These are phyloP conservation scores for Vanilla planifolia DNA, from an alignment of 106 monocot genomes.

Conservation along the genomic window DNA sequence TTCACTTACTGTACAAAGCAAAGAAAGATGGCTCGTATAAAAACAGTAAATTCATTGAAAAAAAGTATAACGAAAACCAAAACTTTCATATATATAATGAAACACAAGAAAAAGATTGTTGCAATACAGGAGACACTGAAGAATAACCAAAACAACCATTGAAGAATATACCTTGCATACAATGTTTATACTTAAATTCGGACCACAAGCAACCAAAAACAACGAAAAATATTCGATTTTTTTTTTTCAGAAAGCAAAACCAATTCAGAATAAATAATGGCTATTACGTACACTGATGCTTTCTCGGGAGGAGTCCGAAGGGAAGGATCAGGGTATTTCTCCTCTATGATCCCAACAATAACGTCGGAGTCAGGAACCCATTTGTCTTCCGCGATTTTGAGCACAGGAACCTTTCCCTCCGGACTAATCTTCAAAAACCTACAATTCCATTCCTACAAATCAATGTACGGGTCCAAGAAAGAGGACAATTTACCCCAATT, in stretches of 20 bases:
- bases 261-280: not conserved
- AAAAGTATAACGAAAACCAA: too few species aligned
- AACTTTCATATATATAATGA: too few species aligned
- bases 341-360: conserved; percentile 64
- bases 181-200: too few species aligned
- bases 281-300: conserved; percentile 44
- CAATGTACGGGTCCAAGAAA: not conserved
- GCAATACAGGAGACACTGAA: too few species aligned
- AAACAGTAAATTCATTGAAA: too few species aligned
- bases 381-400: conserved; percentile 33
- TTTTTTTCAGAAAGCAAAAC: not conserved
- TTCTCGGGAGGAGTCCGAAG: conserved; percentile 56
- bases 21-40: too few species aligned
- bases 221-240: not conserved
- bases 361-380: conserved; percentile 88
- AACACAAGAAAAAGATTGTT: too few species aligned
- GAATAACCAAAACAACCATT: too few species aligned
- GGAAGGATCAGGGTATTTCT: conserved; percentile 64
- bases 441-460: not conserved
- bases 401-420: conserved; percentile 79
- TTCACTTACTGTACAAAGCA: too few species aligned
- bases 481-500: not conserved
- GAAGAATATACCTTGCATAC: too few species aligned
- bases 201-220: not conserved
- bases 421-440: conserved; percentile 82